phyloP scores from a whole-genome alignment of 2,329 filamentous ascomycete genomes.

The Xylariales sp. region DNA sequence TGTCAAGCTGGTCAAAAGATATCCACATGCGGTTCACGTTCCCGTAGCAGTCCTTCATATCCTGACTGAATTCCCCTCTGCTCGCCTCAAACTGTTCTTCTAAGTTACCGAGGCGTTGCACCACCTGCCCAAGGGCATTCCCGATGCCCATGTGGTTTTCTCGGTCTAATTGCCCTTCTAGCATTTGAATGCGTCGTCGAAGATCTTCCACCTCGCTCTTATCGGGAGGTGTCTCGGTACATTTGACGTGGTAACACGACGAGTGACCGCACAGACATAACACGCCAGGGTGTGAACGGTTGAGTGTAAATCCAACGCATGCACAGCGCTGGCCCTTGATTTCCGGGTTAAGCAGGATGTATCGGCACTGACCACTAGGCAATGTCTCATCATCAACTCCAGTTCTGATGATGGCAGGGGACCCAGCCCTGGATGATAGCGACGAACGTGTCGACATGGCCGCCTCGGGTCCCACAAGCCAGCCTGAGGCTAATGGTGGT shows the following conservation, averaged over 20 bases:
- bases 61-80: conserved; percentile 62
- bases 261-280: conserved; percentile 70
- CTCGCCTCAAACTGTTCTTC: conserved; percentile 67
- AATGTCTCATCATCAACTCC: conserved; percentile 59
- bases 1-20: conserved; percentile 60
- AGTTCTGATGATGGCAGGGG: conserved; percentile 35
- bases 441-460: conserved; percentile 46
- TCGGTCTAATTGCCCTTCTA: conserved; percentile 58
- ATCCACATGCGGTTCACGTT: conserved; percentile 67
- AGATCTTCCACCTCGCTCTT: conserved; percentile 62
- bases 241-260: conserved; percentile 67
- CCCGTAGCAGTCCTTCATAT: conserved; percentile 66
- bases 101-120: conserved; percentile 60
- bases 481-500: conserved; percentile 8
- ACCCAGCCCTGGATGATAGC: conserved; percentile 45
- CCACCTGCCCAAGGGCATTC: conserved; percentile 47
- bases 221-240: conserved; percentile 58
- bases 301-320: conserved; percentile 68
- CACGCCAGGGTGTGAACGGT: conserved; percentile 64
- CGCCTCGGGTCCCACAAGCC: conserved; percentile 25
- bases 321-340: conserved; percentile 69
- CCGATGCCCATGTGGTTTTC: conserved; percentile 54
- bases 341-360: conserved; percentile 67
- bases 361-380: conserved; percentile 69
- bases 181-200: conserved; percentile 57